Evolutionary conservation across 768 basidiomycete species (phyloP).

Genomic region (Neoboletus subvelutipes): DNA sequence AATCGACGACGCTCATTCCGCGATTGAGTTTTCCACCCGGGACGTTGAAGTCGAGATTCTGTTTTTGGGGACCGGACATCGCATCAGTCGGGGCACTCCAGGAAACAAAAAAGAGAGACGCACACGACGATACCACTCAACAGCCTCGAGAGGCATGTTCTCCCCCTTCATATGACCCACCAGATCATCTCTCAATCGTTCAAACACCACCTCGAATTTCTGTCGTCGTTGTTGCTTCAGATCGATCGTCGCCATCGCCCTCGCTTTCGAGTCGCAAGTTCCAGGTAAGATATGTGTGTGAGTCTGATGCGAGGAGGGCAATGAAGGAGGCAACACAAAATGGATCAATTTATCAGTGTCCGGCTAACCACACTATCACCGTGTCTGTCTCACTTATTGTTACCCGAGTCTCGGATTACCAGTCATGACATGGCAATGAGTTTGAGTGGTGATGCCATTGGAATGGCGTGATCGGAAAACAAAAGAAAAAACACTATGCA

Average conservation of each 20-base stretch:
- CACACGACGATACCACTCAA: conserved; percentile 75
- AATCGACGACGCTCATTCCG: conserved; percentile 94
- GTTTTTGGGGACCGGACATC: neutral
- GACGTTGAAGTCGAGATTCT: conserved; percentile 94
- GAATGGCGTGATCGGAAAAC: neutral
- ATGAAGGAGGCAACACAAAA: neutral
- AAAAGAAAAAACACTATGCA: neutral
- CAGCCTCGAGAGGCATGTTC: conserved; percentile 80
- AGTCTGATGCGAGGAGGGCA: neutral
- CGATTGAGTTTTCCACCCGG: conserved; percentile 96
- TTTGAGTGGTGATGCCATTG: neutral
- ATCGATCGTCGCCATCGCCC: conserved; percentile 24
- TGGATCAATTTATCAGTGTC: neutral
- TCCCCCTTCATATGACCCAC: conserved; percentile 62
- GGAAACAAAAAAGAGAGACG: conserved; percentile 23
- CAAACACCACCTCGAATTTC: conserved; percentile 74
- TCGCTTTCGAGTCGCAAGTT: neutral
- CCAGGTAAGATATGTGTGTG: neutral
- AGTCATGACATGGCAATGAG: too few relatives aligned
- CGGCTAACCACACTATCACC: neutral
- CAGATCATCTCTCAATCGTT: conserved; percentile 73
- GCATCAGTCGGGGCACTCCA: neutral
- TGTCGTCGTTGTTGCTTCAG: conserved; percentile 47
- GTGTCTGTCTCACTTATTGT: neutral
- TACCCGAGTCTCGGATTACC: too few relatives aligned